A percentile compares a stretch with the other conserved stretches of the same genome.
Conservation (phyloP, 768 basidiomycete species). For the Xanthoconium stramineum region DNA sequence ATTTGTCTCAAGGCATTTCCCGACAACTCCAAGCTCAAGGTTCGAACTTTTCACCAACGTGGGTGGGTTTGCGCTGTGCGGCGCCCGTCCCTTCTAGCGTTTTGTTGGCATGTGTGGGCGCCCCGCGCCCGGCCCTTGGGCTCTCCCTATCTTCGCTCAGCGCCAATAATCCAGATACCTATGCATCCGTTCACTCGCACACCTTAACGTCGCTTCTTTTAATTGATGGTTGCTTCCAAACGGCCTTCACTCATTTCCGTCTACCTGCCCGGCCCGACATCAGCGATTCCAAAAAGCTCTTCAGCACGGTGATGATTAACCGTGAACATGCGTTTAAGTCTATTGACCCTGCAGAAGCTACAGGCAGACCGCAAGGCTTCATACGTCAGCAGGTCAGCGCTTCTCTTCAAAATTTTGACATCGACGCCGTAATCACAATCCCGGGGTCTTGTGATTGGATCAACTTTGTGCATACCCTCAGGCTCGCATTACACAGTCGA, state of each 20-base stretch:
- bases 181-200: conserved; percentile 2
- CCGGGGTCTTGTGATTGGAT: conserved; percentile 4
- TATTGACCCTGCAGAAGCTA: no score
- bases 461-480: background rate
- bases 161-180: conserved; percentile 4
- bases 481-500: background rate
- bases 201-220: conserved; percentile 13
- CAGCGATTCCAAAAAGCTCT: background rate
- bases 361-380: background rate
- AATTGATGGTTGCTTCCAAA: conserved; percentile 12
- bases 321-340: background rate
- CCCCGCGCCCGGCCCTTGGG: background rate
- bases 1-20: background rate
- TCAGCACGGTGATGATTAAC: background rate
- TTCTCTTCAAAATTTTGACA: conserved; percentile 6
- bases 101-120: conserved; percentile 17
- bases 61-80: conserved; percentile 2
- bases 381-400: conserved; percentile 2
- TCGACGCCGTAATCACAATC: conserved; percentile 9
- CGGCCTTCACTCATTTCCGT: conserved; percentile 24
- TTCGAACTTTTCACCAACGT: conserved; percentile 3
- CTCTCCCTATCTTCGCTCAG: conserved; percentile 2
- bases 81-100: conserved; percentile 1
- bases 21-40: conserved; percentile 13
- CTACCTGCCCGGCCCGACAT: background rate